These are phyloP conservation scores for Sphenostylis stenocarpa DNA, from an alignment of 306 rosid genomes.

Conservation along the genomic window DNA sequence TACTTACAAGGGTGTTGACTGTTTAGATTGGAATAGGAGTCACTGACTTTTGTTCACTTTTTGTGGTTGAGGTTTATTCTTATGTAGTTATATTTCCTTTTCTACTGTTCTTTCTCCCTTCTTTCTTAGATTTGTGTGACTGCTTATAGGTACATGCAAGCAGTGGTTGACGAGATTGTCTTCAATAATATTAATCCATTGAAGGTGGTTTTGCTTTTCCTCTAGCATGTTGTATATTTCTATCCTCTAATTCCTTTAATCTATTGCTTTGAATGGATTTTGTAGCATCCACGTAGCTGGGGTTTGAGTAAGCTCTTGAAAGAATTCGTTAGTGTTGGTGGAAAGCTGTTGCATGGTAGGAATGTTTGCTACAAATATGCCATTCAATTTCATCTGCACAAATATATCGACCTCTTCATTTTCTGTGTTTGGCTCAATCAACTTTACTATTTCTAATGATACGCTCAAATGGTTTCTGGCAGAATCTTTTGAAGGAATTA, in stretches of 20 bases:
- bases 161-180: constrained; percentile 90
- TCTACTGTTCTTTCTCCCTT: not conserved
- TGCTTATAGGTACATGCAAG: constrained; percentile 89
- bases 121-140: constrained; percentile 9
- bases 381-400: constrained; percentile 27
- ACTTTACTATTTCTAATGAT: constrained; percentile 20
- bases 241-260: constrained; percentile 30
- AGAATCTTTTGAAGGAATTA: constrained; percentile 74
- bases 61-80: constrained; percentile 14
- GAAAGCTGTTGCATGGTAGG: constrained; percentile 81
- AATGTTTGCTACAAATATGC: constrained; percentile 9
- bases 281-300: constrained; percentile 87
- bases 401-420: constrained; percentile 14
- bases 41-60: constrained; percentile 17
- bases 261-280: constrained; percentile 38
- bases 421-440: constrained; percentile 29
- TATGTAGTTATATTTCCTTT: constrained; percentile 15
- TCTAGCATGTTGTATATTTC: constrained; percentile 16
- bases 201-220: constrained; percentile 56
- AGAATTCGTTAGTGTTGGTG: constrained; percentile 69
- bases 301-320: constrained; percentile 71
- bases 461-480: constrained; percentile 41
- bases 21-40: constrained; percentile 8
- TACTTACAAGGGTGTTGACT: not conserved
- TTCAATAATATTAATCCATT: constrained; percentile 62